phyloP scores from a whole-genome alignment of 2,329 filamentous ascomycete species.

The Tolypocladium ovalisporum region DNA sequence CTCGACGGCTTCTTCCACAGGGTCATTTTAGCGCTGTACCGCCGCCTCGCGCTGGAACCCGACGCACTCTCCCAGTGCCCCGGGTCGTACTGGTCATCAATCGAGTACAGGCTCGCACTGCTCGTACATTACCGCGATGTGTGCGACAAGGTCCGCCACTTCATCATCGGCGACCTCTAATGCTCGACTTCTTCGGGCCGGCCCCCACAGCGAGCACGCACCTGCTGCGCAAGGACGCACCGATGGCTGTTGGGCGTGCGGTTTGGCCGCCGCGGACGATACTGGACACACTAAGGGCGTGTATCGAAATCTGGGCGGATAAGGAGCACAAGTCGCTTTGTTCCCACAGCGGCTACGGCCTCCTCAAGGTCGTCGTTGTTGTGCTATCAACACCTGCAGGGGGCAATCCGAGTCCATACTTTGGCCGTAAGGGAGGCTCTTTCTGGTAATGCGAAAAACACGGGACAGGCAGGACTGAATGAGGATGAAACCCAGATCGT shows the following conservation, averaged over 20 bases:
- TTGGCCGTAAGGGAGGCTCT: neutral
- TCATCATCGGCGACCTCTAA: neutral
- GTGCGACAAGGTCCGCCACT: neutral
- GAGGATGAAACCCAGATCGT: too few relatives aligned
- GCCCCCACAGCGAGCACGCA: constrained; percentile 5
- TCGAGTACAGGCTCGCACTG: constrained; percentile 7
- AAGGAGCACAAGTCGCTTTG: constrained; percentile 2
- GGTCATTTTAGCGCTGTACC: constrained; percentile 4
- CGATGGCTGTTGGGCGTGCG: constrained; percentile 1
- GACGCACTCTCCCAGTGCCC: constrained; percentile 2
- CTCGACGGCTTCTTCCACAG: constrained; percentile 5
- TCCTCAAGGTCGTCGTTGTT: constrained; percentile 1
- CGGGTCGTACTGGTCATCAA: constrained; percentile 6
- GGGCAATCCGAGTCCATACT: neutral
- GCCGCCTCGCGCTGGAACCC: constrained; percentile 3
- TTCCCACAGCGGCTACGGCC: neutral
- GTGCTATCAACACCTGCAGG: neutral
- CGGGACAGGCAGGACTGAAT: neutral
- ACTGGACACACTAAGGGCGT: constrained; percentile 4
- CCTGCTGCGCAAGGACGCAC: constrained; percentile 4
- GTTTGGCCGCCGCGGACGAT: constrained; percentile 5
- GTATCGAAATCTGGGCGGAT: constrained; percentile 2
- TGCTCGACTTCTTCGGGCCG: constrained; percentile 4
- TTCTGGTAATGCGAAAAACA: neutral
- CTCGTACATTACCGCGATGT: constrained; percentile 5